Evolutionary conservation across 257 asterid species (phyloP).

Genomic region (Ballota nigra): DNA sequence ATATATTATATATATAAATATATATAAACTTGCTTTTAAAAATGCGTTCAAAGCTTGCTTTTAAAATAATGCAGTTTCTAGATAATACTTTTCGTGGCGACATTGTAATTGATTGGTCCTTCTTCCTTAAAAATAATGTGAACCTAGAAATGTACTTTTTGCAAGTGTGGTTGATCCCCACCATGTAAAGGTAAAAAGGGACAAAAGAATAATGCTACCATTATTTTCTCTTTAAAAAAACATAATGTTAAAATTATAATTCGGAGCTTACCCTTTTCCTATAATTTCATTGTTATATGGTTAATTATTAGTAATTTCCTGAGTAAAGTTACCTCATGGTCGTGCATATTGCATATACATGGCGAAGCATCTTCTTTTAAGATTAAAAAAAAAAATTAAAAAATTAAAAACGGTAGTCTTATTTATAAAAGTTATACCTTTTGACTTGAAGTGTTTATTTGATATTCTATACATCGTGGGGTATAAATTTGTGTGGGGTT

Average conservation of each 20-base stretch:
- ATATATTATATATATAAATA: too few species aligned
- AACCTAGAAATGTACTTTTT: conserved; percentile 9
- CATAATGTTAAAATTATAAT: conserved; percentile 6
- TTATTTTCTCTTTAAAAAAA: too few species aligned
- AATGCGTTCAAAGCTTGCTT: too few species aligned
- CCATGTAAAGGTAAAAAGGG: conserved; percentile 9
- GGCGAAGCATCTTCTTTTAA: not conserved
- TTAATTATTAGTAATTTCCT: not conserved
- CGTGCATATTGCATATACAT: not conserved
- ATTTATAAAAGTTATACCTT: not conserved
- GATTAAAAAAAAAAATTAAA: too few species aligned
- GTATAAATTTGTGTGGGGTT: too few species aligned
- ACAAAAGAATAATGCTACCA: not conserved
- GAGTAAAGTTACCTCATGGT: not conserved
- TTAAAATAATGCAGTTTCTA: not conserved
- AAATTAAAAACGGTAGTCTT: not conserved
- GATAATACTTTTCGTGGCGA: not conserved
- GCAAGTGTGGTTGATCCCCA: conserved; percentile 16
- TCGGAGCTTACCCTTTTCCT: not conserved
- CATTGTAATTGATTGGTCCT: not conserved
- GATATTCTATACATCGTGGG: not conserved
- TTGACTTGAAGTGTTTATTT: not conserved
- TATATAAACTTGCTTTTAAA: not conserved
- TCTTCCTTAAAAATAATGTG: not conserved
- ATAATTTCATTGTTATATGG: not conserved